Evolutionary conservation across 148 eudicot species (phyloP), one percentile per base, ranked within the genome.

Genomic region (Camellia granthamiana): DNA sequence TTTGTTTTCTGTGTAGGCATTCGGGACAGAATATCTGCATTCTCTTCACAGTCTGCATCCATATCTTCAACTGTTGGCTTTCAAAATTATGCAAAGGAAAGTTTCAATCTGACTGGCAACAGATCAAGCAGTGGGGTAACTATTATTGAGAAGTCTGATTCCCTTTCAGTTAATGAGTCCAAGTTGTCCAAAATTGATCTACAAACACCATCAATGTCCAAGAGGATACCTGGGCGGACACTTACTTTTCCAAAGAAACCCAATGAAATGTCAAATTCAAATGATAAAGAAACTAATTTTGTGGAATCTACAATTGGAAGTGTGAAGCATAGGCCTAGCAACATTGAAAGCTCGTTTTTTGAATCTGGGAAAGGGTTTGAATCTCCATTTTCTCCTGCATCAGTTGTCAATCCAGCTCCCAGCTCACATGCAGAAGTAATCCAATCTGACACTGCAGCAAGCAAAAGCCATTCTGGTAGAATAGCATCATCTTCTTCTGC

Each of bases 1-100:
- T 49, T 60, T 68, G 47, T 77, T 79, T 70, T 80, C 16, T 78
- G 70, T 78, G 70, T 89, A 95, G 98, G 86, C 56, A 18, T 78
- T 64, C 76, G 67, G 78, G 90, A 81, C 54, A 77, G 76, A 52
- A 62, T 66, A 73, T 71, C 87, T 78, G 88, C 77, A 72, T 55
- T 78, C 78, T 73, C 83, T 49, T 80, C 90, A 43, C 75, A 81
- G n/a, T 83, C 83, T 49, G 47, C 80, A 6, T 84, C 84, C 44
- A 60, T 79, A 12, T 69, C 86, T 60, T 79, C 80, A 51, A 70
- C 80, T 41, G 56, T n/a, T 79, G 52, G 51, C 69, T 75, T 54
- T 81, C 86, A 79, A 80, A 81, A 79, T 78, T 58, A 60, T 63
- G 79, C 73, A 72, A 81, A 43, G 62, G 88, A 46, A 43, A 77